Evolutionary conservation across 2,329 filamentous ascomycete genomes (phyloP), one percentile per base, ranked within the genome.

Genomic region (Botrytis aclada): DNA sequence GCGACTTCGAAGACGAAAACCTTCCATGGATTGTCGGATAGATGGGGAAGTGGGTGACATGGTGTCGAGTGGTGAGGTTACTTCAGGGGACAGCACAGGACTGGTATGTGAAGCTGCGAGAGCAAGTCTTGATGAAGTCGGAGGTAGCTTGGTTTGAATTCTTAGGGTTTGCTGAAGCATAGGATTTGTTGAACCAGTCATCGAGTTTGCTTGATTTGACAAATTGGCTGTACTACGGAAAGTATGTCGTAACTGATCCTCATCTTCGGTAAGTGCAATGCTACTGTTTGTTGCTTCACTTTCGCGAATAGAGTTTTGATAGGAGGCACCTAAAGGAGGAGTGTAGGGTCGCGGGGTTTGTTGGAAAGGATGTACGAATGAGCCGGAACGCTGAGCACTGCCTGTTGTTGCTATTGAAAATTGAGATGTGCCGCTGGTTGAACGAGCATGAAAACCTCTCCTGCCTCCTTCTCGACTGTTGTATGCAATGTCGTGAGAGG

Each of bases 351-450:
- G 85, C 45, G 89, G 89, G 14, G 84, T 89, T 81, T 90, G 89
- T 79, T 90, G 88, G 76, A 90, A 90, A 39, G 89, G 89, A 78
- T 91, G 89, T 32, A 90, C 84, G 78, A 91, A 90, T 45, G 84
- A 80, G 67, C 77, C 80, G 41, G 79, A 73, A 34, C 80, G 77
- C 71, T 80, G 81, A 60, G 81, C 84, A 77, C 87, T 89, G 74
- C 83, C 85, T 67, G 85, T 85, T 39, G 87, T 88, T 12, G 86
- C 84, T 70, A 88, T 84, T 16, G 88, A 89, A 75, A 84, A 82
- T 78, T 89, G 87, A 37, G 80, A 81, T 69, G 85, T 84, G 72
- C 86, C 87, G 78, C 87, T 89, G 71, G 88, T 86, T 2, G 88
- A 89, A 34, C 89, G 86, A 54, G 84, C 83, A 79, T 91, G 89